Percentiles rank a stretch among this genome's conserved stretches.
phyloP scores from a whole-genome alignment of 2,329 filamentous ascomycete species.

The Aspergillus sp. region DNA sequence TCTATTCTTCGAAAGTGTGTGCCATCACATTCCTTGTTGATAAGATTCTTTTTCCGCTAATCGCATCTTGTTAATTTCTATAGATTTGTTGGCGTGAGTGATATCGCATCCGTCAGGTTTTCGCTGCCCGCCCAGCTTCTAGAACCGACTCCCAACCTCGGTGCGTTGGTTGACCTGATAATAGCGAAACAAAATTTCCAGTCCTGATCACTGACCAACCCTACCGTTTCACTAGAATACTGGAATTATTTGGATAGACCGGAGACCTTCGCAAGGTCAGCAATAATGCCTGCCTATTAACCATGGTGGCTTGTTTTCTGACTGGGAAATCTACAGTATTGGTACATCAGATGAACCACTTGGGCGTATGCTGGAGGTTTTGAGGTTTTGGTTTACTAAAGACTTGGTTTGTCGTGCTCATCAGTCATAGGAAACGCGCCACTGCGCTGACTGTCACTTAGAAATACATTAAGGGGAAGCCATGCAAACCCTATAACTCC shows the following conservation, averaged over 20 bases:
- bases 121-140: constrained; percentile 92
- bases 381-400: constrained; percentile 99
- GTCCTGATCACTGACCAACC: constrained; percentile 16
- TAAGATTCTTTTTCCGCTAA: background rate
- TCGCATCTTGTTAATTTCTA: constrained; percentile 15
- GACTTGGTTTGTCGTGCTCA: constrained; percentile 62
- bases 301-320: constrained; percentile 31
- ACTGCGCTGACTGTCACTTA: constrained; percentile 32
- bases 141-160: constrained; percentile 91
- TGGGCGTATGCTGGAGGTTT: constrained; percentile 89
- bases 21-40: background rate
- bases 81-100: constrained; percentile 92
- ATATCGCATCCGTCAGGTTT: constrained; percentile 94
- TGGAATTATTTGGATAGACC: constrained; percentile 98
- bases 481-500: constrained; percentile 98
- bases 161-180: constrained; percentile 38
- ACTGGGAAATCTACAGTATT: constrained; percentile 52
- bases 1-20: constrained; percentile 79
- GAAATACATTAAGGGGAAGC: constrained; percentile 98
- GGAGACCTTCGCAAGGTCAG: constrained; percentile 75
- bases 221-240: constrained; percentile 63
- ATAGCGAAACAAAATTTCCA: background rate
- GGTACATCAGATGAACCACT: constrained; percentile 89
- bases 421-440: background rate
- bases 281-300: constrained; percentile 21